Percentiles rank a stretch among this genome's conserved stretches.
phyloP scores from a whole-genome alignment of 768 basidiomycete genomes.

The Coprinellus micaceus region DNA sequence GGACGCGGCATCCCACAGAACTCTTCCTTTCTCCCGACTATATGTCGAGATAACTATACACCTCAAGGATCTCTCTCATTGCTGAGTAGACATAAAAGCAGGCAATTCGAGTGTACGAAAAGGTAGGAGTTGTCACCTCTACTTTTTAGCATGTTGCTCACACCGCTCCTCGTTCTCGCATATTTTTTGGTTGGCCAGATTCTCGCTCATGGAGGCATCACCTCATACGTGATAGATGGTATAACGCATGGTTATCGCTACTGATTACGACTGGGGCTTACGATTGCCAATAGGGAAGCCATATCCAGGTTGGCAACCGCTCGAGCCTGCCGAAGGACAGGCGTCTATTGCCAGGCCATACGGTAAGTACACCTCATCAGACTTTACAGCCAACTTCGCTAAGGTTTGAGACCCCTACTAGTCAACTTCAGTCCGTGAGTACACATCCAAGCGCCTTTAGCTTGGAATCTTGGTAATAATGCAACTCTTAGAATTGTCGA shows the following conservation, averaged over 20 bases:
- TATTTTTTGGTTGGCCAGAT: constrained; percentile 28
- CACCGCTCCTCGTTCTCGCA: constrained; percentile 23
- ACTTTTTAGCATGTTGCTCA: constrained; percentile 14
- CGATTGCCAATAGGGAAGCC: constrained; percentile 20
- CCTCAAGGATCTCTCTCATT: too few relatives aligned
- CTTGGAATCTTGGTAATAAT: constrained; percentile 21
- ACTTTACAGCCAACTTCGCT: not conserved
- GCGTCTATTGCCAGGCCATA: constrained; percentile 32
- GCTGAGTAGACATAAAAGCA: too few relatives aligned
- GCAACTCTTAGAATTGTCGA: not conserved
- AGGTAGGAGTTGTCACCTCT: too few relatives aligned
- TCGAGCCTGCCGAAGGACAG: constrained; percentile 31
- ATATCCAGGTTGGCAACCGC: constrained; percentile 32
- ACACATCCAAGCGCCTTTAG: constrained; percentile 8
- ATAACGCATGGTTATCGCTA: not conserved
- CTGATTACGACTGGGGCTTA: not conserved
- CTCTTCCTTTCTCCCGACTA: too few relatives aligned
- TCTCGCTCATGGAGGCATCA: constrained; percentile 35
- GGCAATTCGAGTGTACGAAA: too few relatives aligned
- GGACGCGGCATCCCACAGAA: too few relatives aligned
- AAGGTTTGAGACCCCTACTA: not conserved
- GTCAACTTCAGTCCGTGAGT: not conserved
- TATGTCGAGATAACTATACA: too few relatives aligned
- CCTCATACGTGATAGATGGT: constrained; percentile 32
- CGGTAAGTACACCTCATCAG: constrained; percentile 17